phyloP scores from a whole-genome alignment of 768 basidiomycete species.

The Podaxis sp. region DNA sequence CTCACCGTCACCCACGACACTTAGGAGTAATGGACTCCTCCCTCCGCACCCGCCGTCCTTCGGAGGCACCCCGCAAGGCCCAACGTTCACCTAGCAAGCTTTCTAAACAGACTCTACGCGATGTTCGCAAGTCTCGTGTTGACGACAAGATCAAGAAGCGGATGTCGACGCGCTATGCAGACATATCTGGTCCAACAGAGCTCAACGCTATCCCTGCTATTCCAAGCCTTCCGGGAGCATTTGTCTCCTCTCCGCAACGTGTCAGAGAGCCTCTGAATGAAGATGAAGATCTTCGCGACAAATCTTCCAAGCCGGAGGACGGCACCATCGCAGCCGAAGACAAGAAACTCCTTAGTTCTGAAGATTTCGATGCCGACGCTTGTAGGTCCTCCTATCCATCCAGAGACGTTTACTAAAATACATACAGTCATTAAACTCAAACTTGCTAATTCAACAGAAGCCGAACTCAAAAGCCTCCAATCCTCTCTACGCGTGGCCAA shows the following conservation, averaged over 20 bases:
- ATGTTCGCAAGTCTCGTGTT: constrained; percentile 53
- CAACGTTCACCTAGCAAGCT: constrained; percentile 32
- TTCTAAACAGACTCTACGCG: constrained; percentile 35
- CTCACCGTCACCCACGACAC: constrained; percentile 3
- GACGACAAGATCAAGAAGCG: constrained; percentile 96
- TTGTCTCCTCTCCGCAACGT: constrained; percentile 16
- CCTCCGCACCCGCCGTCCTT: constrained; percentile 46
- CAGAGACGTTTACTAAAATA: background rate
- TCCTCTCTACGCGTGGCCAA: constrained; percentile 71
- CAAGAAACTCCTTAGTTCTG: constrained; percentile 65
- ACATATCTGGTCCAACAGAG: constrained; percentile 72
- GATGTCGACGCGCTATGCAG: constrained; percentile 92
- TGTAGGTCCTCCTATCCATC: constrained; percentile 54
- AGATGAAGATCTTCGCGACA: constrained; percentile 49
- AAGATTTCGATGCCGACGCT: constrained; percentile 83
- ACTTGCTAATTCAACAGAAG: constrained; percentile 86
- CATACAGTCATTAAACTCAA: constrained; percentile 67
- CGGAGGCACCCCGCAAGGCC: constrained; percentile 42
- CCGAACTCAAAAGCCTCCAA: constrained; percentile 72
- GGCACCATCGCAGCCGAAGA: constrained; percentile 46
- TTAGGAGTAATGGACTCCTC: constrained; percentile 45
- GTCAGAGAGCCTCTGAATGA: constrained; percentile 21
- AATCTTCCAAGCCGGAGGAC: constrained; percentile 11
- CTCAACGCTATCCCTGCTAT: constrained; percentile 46
- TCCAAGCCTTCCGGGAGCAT: constrained; percentile 23